Evolutionary conservation across 495 filamentous ascomycete genomes (phyloP).

Genomic region (Astrothelium macrocarpum): DNA sequence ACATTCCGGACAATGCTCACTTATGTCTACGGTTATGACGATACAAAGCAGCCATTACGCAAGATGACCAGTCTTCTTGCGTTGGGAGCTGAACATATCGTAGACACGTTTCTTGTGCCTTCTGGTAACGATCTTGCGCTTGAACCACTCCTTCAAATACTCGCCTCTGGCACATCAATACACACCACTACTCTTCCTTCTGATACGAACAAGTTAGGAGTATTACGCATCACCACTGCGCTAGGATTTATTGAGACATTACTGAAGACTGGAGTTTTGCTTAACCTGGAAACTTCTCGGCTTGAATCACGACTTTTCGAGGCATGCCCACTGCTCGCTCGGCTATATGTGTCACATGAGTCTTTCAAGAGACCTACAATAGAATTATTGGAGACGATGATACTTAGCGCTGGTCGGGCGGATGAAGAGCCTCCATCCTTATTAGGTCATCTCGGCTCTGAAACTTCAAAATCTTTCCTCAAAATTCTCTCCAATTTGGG

Average conservation of each 20-base stretch:
- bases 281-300: constrained; percentile 48
- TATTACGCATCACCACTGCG: constrained; percentile 52
- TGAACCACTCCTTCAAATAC: constrained; percentile 63
- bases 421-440: constrained; percentile 74
- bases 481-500: constrained; percentile 69
- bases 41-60: constrained; percentile 39
- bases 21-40: constrained; percentile 64
- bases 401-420: constrained; percentile 53
- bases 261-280: constrained; percentile 56
- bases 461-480: constrained; percentile 74
- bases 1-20: constrained; percentile 62
- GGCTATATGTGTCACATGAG: constrained; percentile 65
- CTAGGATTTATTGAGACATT: constrained; percentile 59
- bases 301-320: constrained; percentile 76
- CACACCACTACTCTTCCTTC: constrained; percentile 56
- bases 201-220: constrained; percentile 45
- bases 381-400: constrained; percentile 61
- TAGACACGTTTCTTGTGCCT: constrained; percentile 64
- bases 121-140: constrained; percentile 60
- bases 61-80: constrained; percentile 57
- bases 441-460: constrained; percentile 74
- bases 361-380: constrained; percentile 55
- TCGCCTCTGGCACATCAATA: constrained; percentile 56
- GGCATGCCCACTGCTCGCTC: constrained; percentile 59
- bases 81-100: constrained; percentile 60